Base-by-base conservation (phyloP, 768 basidiomycete species). In the Amanita pseudoporphyria region DNA sequence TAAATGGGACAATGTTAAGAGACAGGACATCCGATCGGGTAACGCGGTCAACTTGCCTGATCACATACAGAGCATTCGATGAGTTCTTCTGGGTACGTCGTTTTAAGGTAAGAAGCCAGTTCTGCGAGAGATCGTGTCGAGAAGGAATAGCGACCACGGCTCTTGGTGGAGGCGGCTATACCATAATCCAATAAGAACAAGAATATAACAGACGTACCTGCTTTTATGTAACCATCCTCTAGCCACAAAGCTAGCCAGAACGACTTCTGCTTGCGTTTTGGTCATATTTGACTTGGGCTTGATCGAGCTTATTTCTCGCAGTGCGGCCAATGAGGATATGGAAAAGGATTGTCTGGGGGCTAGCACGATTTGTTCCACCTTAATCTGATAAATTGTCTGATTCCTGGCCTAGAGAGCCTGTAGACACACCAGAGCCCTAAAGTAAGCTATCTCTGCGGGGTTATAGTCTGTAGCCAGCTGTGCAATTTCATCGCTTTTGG, bases 321-420 rank as follows among this genome's bases (percentile, higher is more conserved):
- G 67, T 0, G 88, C 89, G 2, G 79, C 82, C 21, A 87, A 65
- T 4, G 87, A 88, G 0, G 86, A 84, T 9, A 90, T 73, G 14
- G 82, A 90, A 62, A 74, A 95, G 0, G 84, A 68, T 58, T 84
- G 79, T 36, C 73, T 72, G 5, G 87, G 80, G 6, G 90, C 87
- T 14, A 83, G 71, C 77, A 93, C 84, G 57, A 95, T 92, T 65
- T 86, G 84, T 58, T 92, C 87, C 35, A 94, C 74, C 91, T 94
- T 56, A 4, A 19, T 18, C 48, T 30, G 50, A 47, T 47, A 14
- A 47, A 24, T n/a, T 2, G 38, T 32, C 21, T 44, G 52, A 28
- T 3, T 28, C 26, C 16, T 40, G 45, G 22, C 16, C 9, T 43
- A 47, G 19, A 21, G 16, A 41, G 26, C 3, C 26, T 38, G 36